Evolutionary conservation across 345 rosid genomes (phyloP).

Genomic region (Gossypium ekmanianum): DNA sequence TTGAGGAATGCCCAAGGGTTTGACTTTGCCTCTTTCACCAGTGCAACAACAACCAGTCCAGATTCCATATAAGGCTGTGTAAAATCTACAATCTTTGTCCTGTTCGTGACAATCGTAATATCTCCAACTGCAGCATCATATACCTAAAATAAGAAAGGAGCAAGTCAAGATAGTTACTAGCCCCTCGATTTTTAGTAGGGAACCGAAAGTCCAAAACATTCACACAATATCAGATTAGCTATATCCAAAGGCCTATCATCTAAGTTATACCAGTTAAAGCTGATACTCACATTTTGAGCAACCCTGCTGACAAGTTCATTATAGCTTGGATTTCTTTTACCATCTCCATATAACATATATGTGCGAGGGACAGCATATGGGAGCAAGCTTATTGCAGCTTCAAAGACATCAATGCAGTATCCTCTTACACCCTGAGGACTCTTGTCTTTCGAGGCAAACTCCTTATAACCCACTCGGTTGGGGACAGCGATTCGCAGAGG

Average conservation of each 20-base stretch:
- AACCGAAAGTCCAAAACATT: background rate
- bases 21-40: constrained; percentile 58
- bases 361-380: constrained; percentile 77
- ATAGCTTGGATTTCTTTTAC: constrained; percentile 61
- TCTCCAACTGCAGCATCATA: constrained; percentile 90
- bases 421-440: constrained; percentile 75
- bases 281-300: constrained; percentile 56
- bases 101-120: constrained; percentile 60
- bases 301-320: constrained; percentile 53
- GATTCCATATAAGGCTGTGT: constrained; percentile 88
- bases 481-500: constrained; percentile 81
- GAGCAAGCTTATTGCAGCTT: constrained; percentile 76
- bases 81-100: constrained; percentile 85
- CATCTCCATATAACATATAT: constrained; percentile 61
- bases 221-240: background rate
- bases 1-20: constrained; percentile 96
- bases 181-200: background rate
- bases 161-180: constrained; percentile 15
- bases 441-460: constrained; percentile 52
- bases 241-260: background rate
- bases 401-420: constrained; percentile 85
- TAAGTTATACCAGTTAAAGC: background rate
- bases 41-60: constrained; percentile 81
- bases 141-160: constrained; percentile 40
- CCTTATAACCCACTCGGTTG: constrained; percentile 56